Conservation (phyloP, 2,329 filamentous ascomycete species). For the Diaporthe sp. region DNA sequence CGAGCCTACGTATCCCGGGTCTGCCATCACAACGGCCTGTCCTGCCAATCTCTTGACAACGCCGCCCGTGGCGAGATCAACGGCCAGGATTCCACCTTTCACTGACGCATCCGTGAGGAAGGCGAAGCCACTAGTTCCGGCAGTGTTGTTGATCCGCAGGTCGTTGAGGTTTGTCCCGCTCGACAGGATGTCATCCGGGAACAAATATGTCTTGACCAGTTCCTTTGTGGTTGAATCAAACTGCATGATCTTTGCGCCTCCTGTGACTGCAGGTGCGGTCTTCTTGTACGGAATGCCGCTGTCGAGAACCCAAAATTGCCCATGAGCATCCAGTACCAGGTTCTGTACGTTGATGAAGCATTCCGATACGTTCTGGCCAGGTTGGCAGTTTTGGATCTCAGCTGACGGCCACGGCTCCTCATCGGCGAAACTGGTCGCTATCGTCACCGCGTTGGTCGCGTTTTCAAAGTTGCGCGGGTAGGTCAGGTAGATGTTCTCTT, state of each 20-base stretch:
- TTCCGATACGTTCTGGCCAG: conserved; percentile 53
- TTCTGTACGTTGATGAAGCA: conserved; percentile 62
- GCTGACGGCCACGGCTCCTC: conserved; percentile 57
- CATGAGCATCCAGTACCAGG: conserved; percentile 55
- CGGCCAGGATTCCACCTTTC: conserved; percentile 53
- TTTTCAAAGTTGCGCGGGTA: conserved; percentile 56
- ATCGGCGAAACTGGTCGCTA: conserved; percentile 53
- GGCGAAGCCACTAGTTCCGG: conserved; percentile 54
- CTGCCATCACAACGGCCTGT: conserved; percentile 53
- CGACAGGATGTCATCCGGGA: conserved; percentile 51
- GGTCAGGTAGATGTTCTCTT: conserved; percentile 55
- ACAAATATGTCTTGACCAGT: conserved; percentile 53
- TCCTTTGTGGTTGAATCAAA: conserved; percentile 52
- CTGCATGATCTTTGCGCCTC: conserved; percentile 58
- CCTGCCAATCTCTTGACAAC: conserved; percentile 54
- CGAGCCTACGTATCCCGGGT: conserved; percentile 54
- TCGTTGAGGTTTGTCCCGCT: conserved; percentile 57
- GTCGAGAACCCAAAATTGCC: conserved; percentile 57
- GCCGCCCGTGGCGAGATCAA: conserved; percentile 53
- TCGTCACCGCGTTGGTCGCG: conserved; percentile 54
- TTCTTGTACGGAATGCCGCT: conserved; percentile 53
- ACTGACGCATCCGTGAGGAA: conserved; percentile 57
- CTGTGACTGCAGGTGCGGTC: conserved; percentile 46
- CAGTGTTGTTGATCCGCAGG: conserved; percentile 57
- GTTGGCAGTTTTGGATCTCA: conserved; percentile 54